Base-by-base conservation (phyloP, 345 rosid genomes). In the Populus ilicifolia region DNA sequence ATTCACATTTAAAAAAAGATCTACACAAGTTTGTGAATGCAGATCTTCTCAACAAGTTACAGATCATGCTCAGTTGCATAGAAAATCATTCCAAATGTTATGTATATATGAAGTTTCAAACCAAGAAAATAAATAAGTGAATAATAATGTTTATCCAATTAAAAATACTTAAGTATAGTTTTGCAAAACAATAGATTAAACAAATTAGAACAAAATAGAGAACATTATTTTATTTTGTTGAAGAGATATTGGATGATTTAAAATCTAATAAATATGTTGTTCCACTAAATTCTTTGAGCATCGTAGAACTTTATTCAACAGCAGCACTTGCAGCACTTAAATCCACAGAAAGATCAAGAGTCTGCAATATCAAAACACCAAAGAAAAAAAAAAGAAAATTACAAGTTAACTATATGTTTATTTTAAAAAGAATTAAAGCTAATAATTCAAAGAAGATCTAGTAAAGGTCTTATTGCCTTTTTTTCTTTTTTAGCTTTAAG, bases 291-390 rank as follows among this genome's bases (percentile, higher is more conserved):
- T 43, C 52, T 33, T 63, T 64, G 8, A 43, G 39, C 69, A 54
- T 38, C 23, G 39, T 54, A 39, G 9, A 38, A 50, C 74, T 70
- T 72, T 75, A 75, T 8, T 82, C 88, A 30, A 79, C 78, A 71
- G 91, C 77, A 41, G 89, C 98, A 82, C 91, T 94, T 70, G 94
- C 97, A 83, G 93, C 95, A 84, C 89, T 92, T 80, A 92, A 84
- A 83, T 94, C 95, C 81, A 92, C 92, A 8, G 97, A 87, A 66
- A 92, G 88, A 85, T 90, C 94, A 69, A 91, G 89, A 73, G 80
- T 83, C 94, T 94, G 86, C 52, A 77, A 8, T 77, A 83, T 8
- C 20, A 46, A 14, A 48, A 8, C 78, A 83, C 8, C 20, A 46
- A 14, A 48, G 0, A 48, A 48, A 0, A 50, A 0, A 50, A 50